Evolutionary conservation across 164 flowering plant species (phyloP).

Genomic region (Stephania cephalantha): DNA sequence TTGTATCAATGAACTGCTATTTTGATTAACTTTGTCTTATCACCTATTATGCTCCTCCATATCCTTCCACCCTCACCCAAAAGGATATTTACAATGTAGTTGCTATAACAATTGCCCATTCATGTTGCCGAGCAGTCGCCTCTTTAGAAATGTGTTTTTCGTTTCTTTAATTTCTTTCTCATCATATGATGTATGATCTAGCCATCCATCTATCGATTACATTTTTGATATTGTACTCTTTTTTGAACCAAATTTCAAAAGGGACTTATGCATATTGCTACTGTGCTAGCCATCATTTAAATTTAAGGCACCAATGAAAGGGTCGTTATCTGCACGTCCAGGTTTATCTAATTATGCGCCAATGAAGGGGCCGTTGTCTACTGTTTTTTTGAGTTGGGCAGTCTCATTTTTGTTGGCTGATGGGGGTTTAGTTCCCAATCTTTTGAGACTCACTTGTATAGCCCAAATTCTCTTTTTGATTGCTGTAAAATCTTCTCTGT

Average conservation of each 20-base stretch:
- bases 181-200: neutral
- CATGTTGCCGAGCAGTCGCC: conserved; percentile 45
- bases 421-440: too few species aligned
- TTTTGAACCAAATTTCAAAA: neutral
- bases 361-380: too few species aligned
- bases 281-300: neutral
- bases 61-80: neutral
- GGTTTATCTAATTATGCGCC: too few species aligned
- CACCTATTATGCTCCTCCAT: neutral
- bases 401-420: too few species aligned
- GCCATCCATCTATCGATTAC: neutral
- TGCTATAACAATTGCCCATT: conserved; percentile 1
- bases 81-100: too few species aligned
- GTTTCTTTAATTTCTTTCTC: neutral
- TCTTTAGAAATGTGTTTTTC: conserved; percentile 65
- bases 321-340: too few species aligned
- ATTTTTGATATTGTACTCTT: neutral
- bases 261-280: neutral
- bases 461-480: too few species aligned
- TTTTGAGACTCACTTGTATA: too few species aligned
- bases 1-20: neutral
- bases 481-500: too few species aligned
- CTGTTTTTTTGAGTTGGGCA: too few species aligned
- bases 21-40: neutral
- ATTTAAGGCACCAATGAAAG: too few species aligned